Evolutionary conservation across 257 asterid species (phyloP).

Genomic region (Solanum chilense): DNA sequence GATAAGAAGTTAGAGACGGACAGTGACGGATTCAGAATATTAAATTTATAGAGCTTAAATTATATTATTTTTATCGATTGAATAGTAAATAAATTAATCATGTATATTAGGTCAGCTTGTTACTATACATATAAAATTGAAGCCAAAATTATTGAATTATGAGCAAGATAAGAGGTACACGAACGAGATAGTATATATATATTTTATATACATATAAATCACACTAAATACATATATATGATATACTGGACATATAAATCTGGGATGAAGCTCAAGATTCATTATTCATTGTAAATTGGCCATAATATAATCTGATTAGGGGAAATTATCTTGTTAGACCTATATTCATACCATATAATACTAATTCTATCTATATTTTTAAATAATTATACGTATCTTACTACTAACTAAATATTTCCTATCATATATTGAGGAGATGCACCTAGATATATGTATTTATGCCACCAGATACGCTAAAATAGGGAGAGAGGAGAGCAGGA

Average conservation of each 20-base stretch:
- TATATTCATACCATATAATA: neutral
- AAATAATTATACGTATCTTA: too few species aligned
- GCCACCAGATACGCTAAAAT: neutral
- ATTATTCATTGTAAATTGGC: neutral
- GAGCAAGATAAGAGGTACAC: too few species aligned
- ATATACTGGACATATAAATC: too few species aligned
- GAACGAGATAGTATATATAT: neutral
- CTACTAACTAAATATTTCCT: neutral
- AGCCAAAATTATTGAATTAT: neutral
- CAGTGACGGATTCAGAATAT: neutral
- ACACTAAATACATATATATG: too few species aligned
- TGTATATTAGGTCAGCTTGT: neutral
- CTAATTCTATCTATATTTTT: neutral
- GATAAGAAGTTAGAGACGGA: conserved; percentile 34
- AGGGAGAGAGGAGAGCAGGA: neutral
- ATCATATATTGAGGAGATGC: neutral
- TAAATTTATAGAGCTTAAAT: neutral
- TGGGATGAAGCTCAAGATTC: neutral
- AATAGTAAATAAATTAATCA: neutral
- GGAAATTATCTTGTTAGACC: too few species aligned
- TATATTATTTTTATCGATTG: neutral
- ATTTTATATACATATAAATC: too few species aligned
- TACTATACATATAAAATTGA: neutral
- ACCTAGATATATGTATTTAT: too few species aligned
- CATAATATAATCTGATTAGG: neutral